Evolutionary conservation across 192 early-diverging fungal species (phyloP).

Genomic region (Lobosporangium transversale): DNA sequence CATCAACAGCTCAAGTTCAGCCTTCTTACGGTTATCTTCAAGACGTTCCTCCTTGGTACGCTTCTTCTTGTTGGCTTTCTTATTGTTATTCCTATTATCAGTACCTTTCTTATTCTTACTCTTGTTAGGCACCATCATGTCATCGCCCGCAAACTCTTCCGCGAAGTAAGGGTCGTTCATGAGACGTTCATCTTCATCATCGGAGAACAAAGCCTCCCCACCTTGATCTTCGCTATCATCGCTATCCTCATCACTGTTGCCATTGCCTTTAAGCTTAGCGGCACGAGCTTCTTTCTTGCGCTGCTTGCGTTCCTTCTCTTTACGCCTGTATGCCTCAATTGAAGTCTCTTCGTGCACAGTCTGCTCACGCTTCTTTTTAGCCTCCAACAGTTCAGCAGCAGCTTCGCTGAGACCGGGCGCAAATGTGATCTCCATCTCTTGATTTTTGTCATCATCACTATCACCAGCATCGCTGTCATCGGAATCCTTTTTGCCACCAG

Average conservation of each 20-base stretch:
- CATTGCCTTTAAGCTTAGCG: conserved; percentile 31
- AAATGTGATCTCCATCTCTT: conserved; percentile 97
- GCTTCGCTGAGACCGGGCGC: conserved; percentile 88
- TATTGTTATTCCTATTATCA: conserved; percentile 47
- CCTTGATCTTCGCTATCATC: conserved; percentile 26
- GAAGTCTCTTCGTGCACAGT: conserved; percentile 80
- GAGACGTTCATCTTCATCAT: conserved; percentile 62
- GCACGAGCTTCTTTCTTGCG: conserved; percentile 63
- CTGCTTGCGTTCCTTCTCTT: conserved; percentile 83
- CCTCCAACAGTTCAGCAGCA: conserved; percentile 63
- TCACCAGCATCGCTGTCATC: conserved; percentile 52
- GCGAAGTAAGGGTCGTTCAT: conserved; percentile 58
- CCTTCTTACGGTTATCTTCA: conserved; percentile 68
- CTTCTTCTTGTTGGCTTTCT: conserved; percentile 60
- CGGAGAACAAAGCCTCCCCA: conserved; percentile 65
- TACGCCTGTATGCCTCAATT: conserved; percentile 83
- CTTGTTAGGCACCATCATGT: conserved; percentile 43
- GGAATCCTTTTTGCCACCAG: conserved; percentile 30
- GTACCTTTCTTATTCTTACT: conserved; percentile 52
- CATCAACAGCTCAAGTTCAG: conserved; percentile 88
- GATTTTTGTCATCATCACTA: conserved; percentile 57
- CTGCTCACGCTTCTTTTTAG: conserved; percentile 61
- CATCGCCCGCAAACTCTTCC: conserved; percentile 47
- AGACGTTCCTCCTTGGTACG: conserved; percentile 65
- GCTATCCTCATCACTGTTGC: conserved; percentile 23